Percentiles rank a stretch among this genome's conserved stretches.
Conservation (phyloP, 106 monocot species). For the Gastrodia elata region DNA sequence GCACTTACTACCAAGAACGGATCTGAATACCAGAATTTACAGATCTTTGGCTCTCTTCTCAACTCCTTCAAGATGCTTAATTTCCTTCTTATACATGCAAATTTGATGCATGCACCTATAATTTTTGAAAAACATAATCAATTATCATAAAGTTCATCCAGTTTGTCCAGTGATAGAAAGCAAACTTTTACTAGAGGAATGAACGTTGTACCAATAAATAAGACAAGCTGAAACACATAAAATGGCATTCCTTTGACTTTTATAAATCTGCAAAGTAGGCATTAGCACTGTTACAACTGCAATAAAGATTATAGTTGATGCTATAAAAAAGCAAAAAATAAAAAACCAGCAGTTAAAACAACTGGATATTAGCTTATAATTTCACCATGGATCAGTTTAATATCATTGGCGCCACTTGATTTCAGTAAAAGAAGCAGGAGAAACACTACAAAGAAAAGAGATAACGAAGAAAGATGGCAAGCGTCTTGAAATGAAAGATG, state of each 20-base stretch:
- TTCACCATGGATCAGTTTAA: neutral
- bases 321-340: neutral
- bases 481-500: neutral
- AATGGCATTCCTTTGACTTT: conserved; percentile 75
- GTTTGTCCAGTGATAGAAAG: neutral
- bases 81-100: conserved; percentile 58
- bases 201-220: conserved; percentile 60
- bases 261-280: conserved; percentile 48
- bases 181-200: neutral
- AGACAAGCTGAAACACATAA: conserved; percentile 60
- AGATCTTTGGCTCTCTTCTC: conserved; percentile 59
- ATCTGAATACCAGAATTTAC: conserved; percentile 16
- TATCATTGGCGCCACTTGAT: neutral
- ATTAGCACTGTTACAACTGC: conserved; percentile 1
- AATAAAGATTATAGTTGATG: conserved; percentile 2
- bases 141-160: neutral
- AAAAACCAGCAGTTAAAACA: conserved; percentile 1
- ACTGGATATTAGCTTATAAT: neutral
- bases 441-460: conserved; percentile 1
- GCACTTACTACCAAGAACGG: neutral
- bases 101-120: conserved; percentile 50
- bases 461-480: neutral
- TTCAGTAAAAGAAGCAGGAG: neutral
- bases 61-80: conserved; percentile 52
- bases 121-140: neutral